These are phyloP conservation scores for Cladophialophora exuberans DNA, from an alignment of 2,329 filamentous ascomycete genomes.

Conservation along the genomic window DNA sequence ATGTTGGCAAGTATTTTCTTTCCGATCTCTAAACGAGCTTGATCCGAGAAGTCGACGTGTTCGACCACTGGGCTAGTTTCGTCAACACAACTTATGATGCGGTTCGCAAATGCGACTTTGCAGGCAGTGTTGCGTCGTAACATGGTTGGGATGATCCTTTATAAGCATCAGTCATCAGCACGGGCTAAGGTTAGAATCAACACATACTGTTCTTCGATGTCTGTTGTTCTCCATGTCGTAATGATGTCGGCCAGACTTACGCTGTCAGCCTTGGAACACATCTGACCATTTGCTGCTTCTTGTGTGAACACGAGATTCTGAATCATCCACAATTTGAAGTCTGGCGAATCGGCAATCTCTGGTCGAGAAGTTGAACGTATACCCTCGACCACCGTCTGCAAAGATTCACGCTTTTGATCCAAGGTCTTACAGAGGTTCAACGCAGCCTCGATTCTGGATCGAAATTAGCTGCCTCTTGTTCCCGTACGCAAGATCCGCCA, in stretches of 20 bases:
- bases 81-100: not conserved
- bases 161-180: not conserved
- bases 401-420: not conserved
- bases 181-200: not conserved
- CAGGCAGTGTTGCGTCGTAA: not conserved
- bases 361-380: not conserved
- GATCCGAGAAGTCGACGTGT: not conserved
- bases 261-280: slow-evolving; percentile 10
- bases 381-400: not conserved
- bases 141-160: slow-evolving; percentile 7
- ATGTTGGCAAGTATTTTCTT: not conserved
- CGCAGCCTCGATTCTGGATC: not conserved
- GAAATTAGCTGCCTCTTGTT: not conserved
- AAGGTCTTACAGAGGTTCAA: not conserved
- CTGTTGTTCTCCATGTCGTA: not conserved
- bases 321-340: too few species aligned
- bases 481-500: too few species aligned
- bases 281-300: not conserved
- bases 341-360: not conserved
- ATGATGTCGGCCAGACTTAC: slow-evolving; percentile 7
- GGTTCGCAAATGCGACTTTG: slow-evolving; percentile 15
- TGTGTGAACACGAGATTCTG: too few species aligned
- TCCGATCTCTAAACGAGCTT: not conserved
- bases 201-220: slow-evolving; percentile 7
- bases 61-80: not conserved